Percentiles rank a stretch among this genome's conserved stretches.
phyloP scores from a whole-genome alignment of 2,329 filamentous ascomycete species.

The Diaporthe sp. region DNA sequence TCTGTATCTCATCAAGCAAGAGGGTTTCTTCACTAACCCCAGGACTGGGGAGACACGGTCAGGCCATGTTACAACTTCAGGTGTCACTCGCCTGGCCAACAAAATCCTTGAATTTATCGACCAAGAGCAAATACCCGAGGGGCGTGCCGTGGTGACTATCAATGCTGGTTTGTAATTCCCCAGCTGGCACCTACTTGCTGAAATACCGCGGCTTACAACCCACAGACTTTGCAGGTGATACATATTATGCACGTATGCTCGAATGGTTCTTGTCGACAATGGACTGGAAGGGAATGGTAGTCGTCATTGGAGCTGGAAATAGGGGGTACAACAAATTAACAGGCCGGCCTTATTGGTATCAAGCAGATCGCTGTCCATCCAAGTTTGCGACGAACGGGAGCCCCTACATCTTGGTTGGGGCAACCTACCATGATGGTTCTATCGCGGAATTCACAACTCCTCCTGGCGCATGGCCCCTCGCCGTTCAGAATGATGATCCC shows the following conservation, averaged over 20 bases:
- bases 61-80: no score
- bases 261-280: neutral
- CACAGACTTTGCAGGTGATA: neutral
- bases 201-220: neutral
- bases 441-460: slow-evolving; percentile 27
- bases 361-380: neutral
- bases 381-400: neutral
- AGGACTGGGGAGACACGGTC: neutral
- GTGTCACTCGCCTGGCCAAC: no score
- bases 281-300: neutral
- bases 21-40: neutral
- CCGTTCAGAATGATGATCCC: no score
- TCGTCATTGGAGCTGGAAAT: slow-evolving; percentile 18
- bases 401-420: slow-evolving; percentile 24
- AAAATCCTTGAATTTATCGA: neutral
- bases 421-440: slow-evolving; percentile 27
- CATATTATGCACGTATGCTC: neutral
- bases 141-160: neutral
- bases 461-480: neutral
- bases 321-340: neutral
- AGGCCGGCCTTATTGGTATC: neutral
- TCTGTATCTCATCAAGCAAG: slow-evolving; percentile 12
- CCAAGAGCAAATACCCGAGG: neutral
- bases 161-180: neutral
- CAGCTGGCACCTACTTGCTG: no score